Percentiles rank a stretch among this genome's conserved stretches.
Evolutionary conservation across 2,329 filamentous ascomycete species (phyloP).

Genomic region (Colletotrichum sp.): DNA sequence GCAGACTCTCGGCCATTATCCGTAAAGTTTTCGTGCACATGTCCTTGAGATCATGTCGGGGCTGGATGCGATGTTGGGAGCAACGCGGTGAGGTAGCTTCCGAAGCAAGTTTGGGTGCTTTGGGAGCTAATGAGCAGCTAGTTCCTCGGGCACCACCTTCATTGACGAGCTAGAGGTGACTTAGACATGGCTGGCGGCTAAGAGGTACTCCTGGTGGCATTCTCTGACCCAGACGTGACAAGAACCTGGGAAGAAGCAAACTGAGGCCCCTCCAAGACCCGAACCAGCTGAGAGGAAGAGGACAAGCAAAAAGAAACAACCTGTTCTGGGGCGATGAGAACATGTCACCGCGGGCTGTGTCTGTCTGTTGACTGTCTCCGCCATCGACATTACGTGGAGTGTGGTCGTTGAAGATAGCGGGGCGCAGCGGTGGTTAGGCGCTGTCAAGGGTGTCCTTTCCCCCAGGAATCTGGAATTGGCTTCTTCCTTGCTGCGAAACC

Average conservation of each 20-base stretch:
- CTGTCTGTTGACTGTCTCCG: neutral
- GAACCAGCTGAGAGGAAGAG: neutral
- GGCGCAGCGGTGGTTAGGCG: neutral
- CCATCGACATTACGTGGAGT: neutral
- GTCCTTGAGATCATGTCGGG: neutral
- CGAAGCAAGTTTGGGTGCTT: neutral
- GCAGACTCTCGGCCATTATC: neutral
- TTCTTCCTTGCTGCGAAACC: slow-evolving; percentile 9
- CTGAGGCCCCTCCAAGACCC: neutral
- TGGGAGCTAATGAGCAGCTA: neutral
- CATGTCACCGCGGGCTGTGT: neutral
- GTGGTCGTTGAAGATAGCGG: neutral
- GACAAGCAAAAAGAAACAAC: neutral
- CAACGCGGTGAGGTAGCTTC: neutral
- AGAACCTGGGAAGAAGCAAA: neutral
- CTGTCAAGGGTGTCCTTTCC: neutral
- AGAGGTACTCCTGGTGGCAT: neutral
- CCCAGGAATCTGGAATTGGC: neutral
- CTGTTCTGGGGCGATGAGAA: neutral
- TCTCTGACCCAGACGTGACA: neutral
- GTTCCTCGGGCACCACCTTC: neutral
- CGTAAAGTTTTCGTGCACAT: neutral
- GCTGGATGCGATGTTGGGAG: neutral
- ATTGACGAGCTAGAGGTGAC: neutral
- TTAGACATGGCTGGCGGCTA: neutral